Base-by-base conservation (phyloP, 1,284 basidiomycete species). In the Rhodotorula sp. region DNA sequence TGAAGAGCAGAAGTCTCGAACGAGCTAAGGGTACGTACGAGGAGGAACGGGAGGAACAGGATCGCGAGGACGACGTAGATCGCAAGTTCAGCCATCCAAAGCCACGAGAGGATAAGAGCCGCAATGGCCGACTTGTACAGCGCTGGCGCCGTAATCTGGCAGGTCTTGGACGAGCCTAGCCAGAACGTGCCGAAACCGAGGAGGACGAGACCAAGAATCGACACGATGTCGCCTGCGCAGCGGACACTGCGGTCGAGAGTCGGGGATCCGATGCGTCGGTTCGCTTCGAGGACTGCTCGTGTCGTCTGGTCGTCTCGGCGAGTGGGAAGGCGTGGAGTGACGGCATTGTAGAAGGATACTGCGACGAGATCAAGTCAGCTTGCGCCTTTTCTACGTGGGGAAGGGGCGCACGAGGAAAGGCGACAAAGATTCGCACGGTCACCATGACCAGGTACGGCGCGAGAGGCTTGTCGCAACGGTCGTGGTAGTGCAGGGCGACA, bases 131-230 rank as follows among this genome's bases (percentile, higher is more conserved):
- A 55, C 27, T 61, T 71, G 71, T 69, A 76, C 53, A 77, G 63
- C 22, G 62, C 39, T 1, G 74, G 76, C 22, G 68, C 63, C 2
- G 71, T 71, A 10, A 36, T 17, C 13, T 49, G 59, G 56, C 76
- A 77, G 1, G 68, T 71, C 22, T 62, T 13, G 10, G 44, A 34
- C 6, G 59, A 48, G 54, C 71, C 67, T 47, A 74, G 27, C 72
- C 73, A 76, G 39, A 68, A 56, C 63, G 77, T 77, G 59, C 75
- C 76, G 20, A 75, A 44, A 44, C 74, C 49, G 64, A 77, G 75
- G 32, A 76, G 55, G n/a, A 74, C 59, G 29, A 75, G 49, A 11
- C 68, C 67, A 58, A 68, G 66, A 32, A 72, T 32, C 22, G 64
- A 60, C 27, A 72, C 49, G 20, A 74, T 20, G 57, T 77, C 77